A percentile compares a stretch with the other conserved stretches of the same genome.
phyloP scores from a whole-genome alignment of 1,139 yeast species.

The Ashbya aceris region DNA sequence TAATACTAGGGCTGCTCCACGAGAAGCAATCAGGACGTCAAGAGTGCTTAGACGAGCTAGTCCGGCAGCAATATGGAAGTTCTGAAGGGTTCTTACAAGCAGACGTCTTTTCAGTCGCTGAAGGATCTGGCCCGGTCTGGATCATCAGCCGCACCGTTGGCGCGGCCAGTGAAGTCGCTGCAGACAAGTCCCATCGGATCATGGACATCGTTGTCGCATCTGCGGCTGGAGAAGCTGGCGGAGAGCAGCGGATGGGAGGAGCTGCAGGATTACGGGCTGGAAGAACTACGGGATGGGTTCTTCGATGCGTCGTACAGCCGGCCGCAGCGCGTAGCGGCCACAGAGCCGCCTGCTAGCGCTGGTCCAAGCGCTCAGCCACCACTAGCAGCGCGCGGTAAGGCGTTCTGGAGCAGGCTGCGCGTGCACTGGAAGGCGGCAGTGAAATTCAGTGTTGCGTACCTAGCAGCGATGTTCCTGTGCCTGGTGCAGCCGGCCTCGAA shows the following conservation, averaged over 20 bases:
- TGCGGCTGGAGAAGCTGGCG: conserved; percentile 26
- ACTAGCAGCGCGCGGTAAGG: not conserved
- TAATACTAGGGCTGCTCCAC: too few relatives aligned
- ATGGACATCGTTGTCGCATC: conserved; percentile 29
- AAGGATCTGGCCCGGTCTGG: conserved; percentile 8
- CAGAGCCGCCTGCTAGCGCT: conserved; percentile 11
- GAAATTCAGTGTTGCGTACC: conserved; percentile 35
- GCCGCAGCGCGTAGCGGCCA: conserved; percentile 15
- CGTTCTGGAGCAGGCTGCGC: not conserved
- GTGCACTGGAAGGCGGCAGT: conserved; percentile 18
- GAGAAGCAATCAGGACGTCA: too few relatives aligned
- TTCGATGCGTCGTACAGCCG: conserved; percentile 40
- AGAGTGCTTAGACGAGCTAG: too few relatives aligned
- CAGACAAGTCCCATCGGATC: conserved; percentile 9
- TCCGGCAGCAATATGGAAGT: not conserved
- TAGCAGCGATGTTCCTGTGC: conserved; percentile 34
- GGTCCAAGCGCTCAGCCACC: conserved; percentile 4
- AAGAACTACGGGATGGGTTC: conserved; percentile 40
- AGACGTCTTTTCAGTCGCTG: conserved; percentile 19
- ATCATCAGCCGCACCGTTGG: not conserved
- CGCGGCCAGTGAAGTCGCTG: not conserved
- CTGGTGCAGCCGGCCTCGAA: conserved; percentile 31
- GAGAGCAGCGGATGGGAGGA: conserved; percentile 23
- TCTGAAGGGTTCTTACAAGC: conserved; percentile 22
- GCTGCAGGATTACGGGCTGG: conserved; percentile 32